A percentile compares a stretch with the other conserved stretches of the same genome.
Conservation (phyloP, 2,329 filamentous ascomycete species). For the Pseudonectria buxi region DNA sequence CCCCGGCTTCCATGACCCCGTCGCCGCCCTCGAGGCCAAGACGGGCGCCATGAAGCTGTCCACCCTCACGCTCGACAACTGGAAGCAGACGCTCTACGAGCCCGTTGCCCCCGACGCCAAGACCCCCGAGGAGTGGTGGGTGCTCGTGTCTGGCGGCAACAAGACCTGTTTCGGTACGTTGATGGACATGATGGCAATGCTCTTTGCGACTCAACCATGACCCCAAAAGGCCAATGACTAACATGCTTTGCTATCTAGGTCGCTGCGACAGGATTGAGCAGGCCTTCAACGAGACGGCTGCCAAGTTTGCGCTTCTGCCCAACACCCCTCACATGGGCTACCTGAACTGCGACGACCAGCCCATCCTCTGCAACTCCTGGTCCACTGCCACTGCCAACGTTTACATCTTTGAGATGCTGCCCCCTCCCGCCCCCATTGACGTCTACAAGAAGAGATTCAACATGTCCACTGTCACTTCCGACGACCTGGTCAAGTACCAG, state of each 20-base stretch:
- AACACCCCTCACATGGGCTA: constrained; percentile 60
- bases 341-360: constrained; percentile 68
- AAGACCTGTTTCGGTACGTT: constrained; percentile 64
- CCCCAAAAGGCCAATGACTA: too few relatives aligned
- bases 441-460: constrained; percentile 62
- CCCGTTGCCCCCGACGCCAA: constrained; percentile 53
- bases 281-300: constrained; percentile 60
- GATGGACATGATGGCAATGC: not conserved
- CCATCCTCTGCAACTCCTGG: constrained; percentile 70
- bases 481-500: constrained; percentile 56
- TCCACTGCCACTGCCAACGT: constrained; percentile 56
- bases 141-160: constrained; percentile 69
- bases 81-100: constrained; percentile 60
- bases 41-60: constrained; percentile 37
- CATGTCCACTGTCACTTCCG: constrained; percentile 58
- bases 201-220: not conserved
- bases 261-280: constrained; percentile 57
- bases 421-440: constrained; percentile 56
- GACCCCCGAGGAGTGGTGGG: constrained; percentile 68
- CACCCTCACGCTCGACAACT: constrained; percentile 59
- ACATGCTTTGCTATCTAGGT: constrained; percentile 36
- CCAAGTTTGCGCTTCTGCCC: constrained; percentile 54
- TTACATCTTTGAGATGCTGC: constrained; percentile 62
- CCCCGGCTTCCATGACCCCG: constrained; percentile 35
- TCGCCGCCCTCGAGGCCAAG: constrained; percentile 37